phyloP scores from a whole-genome alignment of 768 basidiomycete genomes.

The Exidia glandulosa region DNA sequence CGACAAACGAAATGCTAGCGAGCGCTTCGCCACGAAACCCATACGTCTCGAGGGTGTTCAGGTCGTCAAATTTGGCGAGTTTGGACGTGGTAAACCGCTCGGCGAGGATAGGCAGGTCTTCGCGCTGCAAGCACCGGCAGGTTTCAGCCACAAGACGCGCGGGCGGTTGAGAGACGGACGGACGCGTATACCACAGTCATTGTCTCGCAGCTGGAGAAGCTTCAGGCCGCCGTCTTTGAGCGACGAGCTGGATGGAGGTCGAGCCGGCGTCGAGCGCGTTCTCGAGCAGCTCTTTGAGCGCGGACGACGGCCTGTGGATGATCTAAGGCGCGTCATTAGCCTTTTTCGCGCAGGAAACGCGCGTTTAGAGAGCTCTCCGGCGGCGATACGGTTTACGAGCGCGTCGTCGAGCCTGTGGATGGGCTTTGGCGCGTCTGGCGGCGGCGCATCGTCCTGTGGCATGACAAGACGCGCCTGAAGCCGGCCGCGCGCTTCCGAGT shows the following conservation, averaged over 20 bases:
- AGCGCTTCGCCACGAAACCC: constrained; percentile 96
- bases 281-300: constrained; percentile 91
- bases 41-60: constrained; percentile 77
- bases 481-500: no score
- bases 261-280: constrained; percentile 91
- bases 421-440: constrained; percentile 35
- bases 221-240: constrained; percentile 97
- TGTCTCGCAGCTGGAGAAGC: constrained; percentile 90
- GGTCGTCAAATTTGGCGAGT: constrained; percentile 72
- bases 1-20: constrained; percentile 90
- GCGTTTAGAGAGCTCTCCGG: constrained; percentile 32
- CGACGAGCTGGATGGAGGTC: constrained; percentile 61
- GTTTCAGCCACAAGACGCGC: not conserved
- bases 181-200: constrained; percentile 89
- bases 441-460: not conserved
- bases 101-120: constrained; percentile 81
- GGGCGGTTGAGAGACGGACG: constrained; percentile 14
- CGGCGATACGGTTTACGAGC: constrained; percentile 84
- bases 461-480: no score
- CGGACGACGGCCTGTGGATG: constrained; percentile 85
- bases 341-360: constrained; percentile 17
- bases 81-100: constrained; percentile 96
- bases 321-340: constrained; percentile 39
- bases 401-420: constrained; percentile 72
- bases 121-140: constrained; percentile 44